phyloP scores from a whole-genome alignment of 2,329 filamentous ascomycete species.

The Neopestalotiopsis sp. region DNA sequence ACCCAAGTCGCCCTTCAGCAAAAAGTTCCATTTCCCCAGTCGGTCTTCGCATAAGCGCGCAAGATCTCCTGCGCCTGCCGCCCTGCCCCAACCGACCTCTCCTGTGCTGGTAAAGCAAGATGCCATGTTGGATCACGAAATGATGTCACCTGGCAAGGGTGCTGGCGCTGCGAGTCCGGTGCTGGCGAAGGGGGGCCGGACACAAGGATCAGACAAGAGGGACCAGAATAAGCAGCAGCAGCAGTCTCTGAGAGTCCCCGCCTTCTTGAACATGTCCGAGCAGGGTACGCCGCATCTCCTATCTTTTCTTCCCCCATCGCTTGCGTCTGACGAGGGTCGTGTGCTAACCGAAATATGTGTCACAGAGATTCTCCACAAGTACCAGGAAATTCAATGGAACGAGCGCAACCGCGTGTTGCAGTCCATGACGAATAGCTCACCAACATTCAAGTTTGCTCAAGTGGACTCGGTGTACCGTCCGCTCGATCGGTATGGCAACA shows the following conservation, averaged over 20 bases:
- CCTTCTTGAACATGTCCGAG: slow-evolving; percentile 56
- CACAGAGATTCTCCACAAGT: slow-evolving; percentile 53
- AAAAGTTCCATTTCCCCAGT: slow-evolving; percentile 44
- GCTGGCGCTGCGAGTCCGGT: neutral
- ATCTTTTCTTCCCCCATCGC: neutral
- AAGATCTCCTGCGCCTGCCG: slow-evolving; percentile 42
- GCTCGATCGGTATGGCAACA: slow-evolving; percentile 87
- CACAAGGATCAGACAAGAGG: slow-evolving; percentile 35
- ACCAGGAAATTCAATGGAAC: slow-evolving; percentile 57
- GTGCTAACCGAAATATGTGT: slow-evolving; percentile 2
- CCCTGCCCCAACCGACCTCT: slow-evolving; percentile 27
- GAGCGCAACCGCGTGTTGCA: slow-evolving; percentile 54
- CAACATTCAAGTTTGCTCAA: slow-evolving; percentile 50
- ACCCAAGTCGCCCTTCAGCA: slow-evolving; percentile 42
- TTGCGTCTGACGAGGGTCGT: slow-evolving; percentile 12
- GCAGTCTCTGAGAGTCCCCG: slow-evolving; percentile 43
- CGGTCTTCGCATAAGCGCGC: slow-evolving; percentile 53
- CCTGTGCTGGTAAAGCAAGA: slow-evolving; percentile 42
- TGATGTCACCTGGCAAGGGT: slow-evolving; percentile 20
- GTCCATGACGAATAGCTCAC: slow-evolving; percentile 42
- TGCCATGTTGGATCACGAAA: slow-evolving; percentile 34
- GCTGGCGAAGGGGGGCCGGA: slow-evolving; percentile 24
- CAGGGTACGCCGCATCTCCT: slow-evolving; percentile 24
- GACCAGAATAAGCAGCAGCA: slow-evolving; percentile 26
- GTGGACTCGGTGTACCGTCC: slow-evolving; percentile 56